Conservation (phyloP, 805 yeast species). For the Candida montana region DNA sequence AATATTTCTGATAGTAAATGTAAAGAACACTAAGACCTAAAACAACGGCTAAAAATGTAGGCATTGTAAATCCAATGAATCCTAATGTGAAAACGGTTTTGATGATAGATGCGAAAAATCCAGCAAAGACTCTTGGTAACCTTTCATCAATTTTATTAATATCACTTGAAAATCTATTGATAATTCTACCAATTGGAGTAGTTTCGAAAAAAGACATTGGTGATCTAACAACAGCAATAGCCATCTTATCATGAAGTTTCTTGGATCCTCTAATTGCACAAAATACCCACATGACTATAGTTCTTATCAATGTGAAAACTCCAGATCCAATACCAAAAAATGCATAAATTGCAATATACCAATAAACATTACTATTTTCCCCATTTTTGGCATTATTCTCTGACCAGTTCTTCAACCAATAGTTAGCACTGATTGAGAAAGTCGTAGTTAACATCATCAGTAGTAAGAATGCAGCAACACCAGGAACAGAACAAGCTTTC, state of each 20-base stretch:
- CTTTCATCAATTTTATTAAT: constrained; percentile 50
- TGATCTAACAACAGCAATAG: constrained; percentile 44
- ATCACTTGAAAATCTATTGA: constrained; percentile 63
- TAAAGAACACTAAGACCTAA: constrained; percentile 46
- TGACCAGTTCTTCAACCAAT: constrained; percentile 70
- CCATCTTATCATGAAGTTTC: constrained; percentile 53
- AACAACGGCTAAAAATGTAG: constrained; percentile 45
- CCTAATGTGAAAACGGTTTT: constrained; percentile 44
- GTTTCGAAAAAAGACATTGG: constrained; percentile 69
- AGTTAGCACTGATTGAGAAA: constrained; percentile 40
- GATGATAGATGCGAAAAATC: constrained; percentile 40
- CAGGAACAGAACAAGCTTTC: constrained; percentile 51
- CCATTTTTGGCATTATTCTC: constrained; percentile 42
- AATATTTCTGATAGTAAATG: constrained; percentile 64
- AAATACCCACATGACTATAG: constrained; percentile 43
- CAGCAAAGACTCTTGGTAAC: constrained; percentile 48
- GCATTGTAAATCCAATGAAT: constrained; percentile 50
- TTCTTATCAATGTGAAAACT: constrained; percentile 39
- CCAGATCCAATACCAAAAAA: constrained; percentile 50
- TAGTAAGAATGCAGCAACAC: constrained; percentile 38
- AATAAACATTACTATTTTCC: constrained; percentile 36
- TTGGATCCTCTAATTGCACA: constrained; percentile 55
- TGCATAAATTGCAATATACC: constrained; percentile 51
- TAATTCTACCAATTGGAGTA: constrained; percentile 61
- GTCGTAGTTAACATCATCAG: constrained; percentile 32